These are phyloP conservation scores for Colletotrichum sidae DNA, from an alignment of 2,329 filamentous ascomycete genomes.

Conservation along the genomic window DNA sequence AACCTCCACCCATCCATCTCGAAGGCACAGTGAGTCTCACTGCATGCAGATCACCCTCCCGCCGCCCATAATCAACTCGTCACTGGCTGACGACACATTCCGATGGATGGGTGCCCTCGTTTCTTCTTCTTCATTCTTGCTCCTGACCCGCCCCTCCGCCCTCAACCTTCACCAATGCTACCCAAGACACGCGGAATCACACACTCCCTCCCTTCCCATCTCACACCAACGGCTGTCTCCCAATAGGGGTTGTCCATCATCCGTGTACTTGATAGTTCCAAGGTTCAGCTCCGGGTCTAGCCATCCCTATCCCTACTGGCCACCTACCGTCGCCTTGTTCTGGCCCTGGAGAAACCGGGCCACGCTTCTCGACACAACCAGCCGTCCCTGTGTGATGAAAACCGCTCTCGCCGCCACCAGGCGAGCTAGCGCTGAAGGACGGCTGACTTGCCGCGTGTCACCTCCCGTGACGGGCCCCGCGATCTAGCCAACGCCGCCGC, in stretches of 20 bases:
- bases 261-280: too few species aligned
- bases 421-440: not conserved
- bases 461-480: not conserved
- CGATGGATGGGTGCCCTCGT: not conserved
- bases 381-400: not conserved
- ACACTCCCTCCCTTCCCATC: not conserved
- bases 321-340: too few species aligned
- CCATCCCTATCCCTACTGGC: too few species aligned
- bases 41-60: conserved; percentile 3
- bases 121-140: not conserved
- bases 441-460: conserved; percentile 1
- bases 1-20: not conserved
- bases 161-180: not conserved
- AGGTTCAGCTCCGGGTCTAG: too few species aligned
- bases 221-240: not conserved
- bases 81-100: not conserved
- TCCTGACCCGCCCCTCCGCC: not conserved
- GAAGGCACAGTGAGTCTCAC: not conserved
- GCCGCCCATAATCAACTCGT: not conserved
- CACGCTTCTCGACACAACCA: not conserved
- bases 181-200: not conserved
- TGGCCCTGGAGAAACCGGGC: not conserved
- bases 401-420: not conserved
- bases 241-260: not conserved
- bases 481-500: not conserved